Evolutionary conservation across 2,329 filamentous ascomycete species (phyloP).

Genomic region (Chalara sp.): DNA sequence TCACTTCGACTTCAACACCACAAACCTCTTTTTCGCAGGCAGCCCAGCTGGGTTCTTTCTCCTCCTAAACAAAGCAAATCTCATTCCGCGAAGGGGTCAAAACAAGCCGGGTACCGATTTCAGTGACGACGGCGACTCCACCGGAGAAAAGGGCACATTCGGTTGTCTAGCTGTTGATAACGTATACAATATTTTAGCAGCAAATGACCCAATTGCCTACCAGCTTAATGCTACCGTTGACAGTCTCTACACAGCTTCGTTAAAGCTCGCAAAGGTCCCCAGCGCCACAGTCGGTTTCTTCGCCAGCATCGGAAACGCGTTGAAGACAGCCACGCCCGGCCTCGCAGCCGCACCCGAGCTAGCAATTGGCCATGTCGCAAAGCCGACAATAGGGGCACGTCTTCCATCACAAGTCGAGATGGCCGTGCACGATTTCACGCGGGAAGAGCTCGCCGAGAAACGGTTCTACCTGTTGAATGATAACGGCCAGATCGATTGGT

Average conservation of each 20-base stretch:
- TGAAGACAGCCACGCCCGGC: slow-evolving; percentile 56
- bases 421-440: slow-evolving; percentile 89
- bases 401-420: slow-evolving; percentile 71
- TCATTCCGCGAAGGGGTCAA: slow-evolving; percentile 71
- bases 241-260: slow-evolving; percentile 64
- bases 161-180: slow-evolving; percentile 94
- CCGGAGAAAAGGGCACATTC: slow-evolving; percentile 73
- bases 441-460: slow-evolving; percentile 87
- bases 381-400: slow-evolving; percentile 32
- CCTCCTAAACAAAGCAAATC: slow-evolving; percentile 64
- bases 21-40: slow-evolving; percentile 80
- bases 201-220: slow-evolving; percentile 75
- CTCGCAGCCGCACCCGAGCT: slow-evolving; percentile 24
- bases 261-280: slow-evolving; percentile 76
- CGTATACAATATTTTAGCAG: slow-evolving; percentile 82
- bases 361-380: slow-evolving; percentile 32
- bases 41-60: slow-evolving; percentile 92
- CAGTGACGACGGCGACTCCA: slow-evolving; percentile 48
- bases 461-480: slow-evolving; percentile 86
- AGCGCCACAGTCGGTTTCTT: slow-evolving; percentile 61
- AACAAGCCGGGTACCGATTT: slow-evolving; percentile 68
- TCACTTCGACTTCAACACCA: slow-evolving; percentile 87
- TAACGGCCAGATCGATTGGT: slow-evolving; percentile 93
- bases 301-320: slow-evolving; percentile 54
- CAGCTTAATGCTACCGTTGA: slow-evolving; percentile 88